Base-by-base conservation (phyloP, 768 basidiomycete genomes). In the Clitopilus hobsonii region DNA sequence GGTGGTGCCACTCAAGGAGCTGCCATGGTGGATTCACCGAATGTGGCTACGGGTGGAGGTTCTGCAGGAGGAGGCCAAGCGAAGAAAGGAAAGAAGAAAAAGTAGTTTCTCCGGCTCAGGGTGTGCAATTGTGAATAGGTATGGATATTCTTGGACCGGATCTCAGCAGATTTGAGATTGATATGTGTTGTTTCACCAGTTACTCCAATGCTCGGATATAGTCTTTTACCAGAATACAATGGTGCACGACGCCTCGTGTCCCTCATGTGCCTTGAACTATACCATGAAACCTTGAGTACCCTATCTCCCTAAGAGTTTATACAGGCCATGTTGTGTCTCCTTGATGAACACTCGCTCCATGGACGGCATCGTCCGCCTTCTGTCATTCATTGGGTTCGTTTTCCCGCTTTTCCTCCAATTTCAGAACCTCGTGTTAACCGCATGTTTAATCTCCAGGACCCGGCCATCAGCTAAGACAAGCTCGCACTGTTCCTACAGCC, bases 1-100 rank as follows among this genome's bases (percentile, higher is more conserved):
- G 79, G 80, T 45, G 83, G 83, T 32, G 88, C 89, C 20, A 91
- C 87, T 13, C 90, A 91, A 69, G 90, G 90, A 20, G 75, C 70
- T 55, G 70, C 75, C 3, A 63, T 60, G 11, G 63, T 76, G 25
- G 78, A 81, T 45, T 70, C 67, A 50, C 64, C 67, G 10, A 45
- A 45, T 45, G 41, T 45, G 41, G 18, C 41, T 20, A 20, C 41
- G 10, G 41, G 41, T 8, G 18, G 14, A 45, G 41, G 2, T 10
- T 11, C 41, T 18, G 41, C n/a, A 18, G 41, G 41, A 11, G 41
- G 41, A 45, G 41, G 41, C 16, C 41, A 45, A 18, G 41, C 41
- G 18, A 45, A 45, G 41, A 45, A 45, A 23, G 41, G 41, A 45
- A 45, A 45, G 41, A 45, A 45, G 41, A 45, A 45, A 20, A 45